These are phyloP conservation scores for Monosporascus sp. DNA, from an alignment of 2,329 filamentous ascomycete species.

Conservation along the genomic window DNA sequence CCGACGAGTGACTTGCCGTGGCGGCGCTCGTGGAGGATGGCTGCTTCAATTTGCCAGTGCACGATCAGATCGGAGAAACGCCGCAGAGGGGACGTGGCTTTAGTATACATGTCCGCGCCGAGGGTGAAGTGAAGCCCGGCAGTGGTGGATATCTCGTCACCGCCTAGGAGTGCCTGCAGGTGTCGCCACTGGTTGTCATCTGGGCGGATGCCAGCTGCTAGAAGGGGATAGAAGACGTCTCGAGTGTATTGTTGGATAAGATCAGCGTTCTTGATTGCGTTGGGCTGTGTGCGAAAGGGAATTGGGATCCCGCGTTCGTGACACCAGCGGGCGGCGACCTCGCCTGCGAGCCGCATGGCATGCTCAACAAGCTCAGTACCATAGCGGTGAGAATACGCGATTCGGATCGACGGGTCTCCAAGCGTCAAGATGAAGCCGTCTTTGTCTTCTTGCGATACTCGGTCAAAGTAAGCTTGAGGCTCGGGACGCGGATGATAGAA, in stretches of 20 bases:
- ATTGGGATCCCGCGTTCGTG: conserved; percentile 51
- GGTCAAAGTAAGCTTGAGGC: conserved; percentile 39
- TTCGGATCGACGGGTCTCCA: conserved; percentile 48
- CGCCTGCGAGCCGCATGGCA: conserved; percentile 58
- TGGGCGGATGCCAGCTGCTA: conserved; percentile 30
- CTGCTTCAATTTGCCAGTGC: conserved; percentile 63
- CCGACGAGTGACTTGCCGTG: conserved; percentile 30
- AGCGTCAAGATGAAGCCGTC: conserved; percentile 28
- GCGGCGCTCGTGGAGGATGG: conserved; percentile 42
- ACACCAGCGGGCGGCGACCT: conserved; percentile 59
- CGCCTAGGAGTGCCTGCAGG: conserved; percentile 39
- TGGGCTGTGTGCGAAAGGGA: conserved; percentile 51
- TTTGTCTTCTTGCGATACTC: conserved; percentile 18
- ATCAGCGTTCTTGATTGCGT: conserved; percentile 32
- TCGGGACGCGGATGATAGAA: conserved; percentile 39
- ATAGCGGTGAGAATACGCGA: conserved; percentile 27
- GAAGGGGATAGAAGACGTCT: conserved; percentile 34
- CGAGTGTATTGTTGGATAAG: conserved; percentile 33
- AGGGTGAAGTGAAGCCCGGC: conserved; percentile 53
- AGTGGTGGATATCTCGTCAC: conserved; percentile 45
- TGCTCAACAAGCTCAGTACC: conserved; percentile 38
- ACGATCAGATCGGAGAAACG: conserved; percentile 58
- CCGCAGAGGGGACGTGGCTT: conserved; percentile 62
- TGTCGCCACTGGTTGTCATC: conserved; percentile 25
- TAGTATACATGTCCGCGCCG: conserved; percentile 57